Base-by-base conservation (phyloP, 805 yeast species). In the Teunomyces gatunensis region DNA sequence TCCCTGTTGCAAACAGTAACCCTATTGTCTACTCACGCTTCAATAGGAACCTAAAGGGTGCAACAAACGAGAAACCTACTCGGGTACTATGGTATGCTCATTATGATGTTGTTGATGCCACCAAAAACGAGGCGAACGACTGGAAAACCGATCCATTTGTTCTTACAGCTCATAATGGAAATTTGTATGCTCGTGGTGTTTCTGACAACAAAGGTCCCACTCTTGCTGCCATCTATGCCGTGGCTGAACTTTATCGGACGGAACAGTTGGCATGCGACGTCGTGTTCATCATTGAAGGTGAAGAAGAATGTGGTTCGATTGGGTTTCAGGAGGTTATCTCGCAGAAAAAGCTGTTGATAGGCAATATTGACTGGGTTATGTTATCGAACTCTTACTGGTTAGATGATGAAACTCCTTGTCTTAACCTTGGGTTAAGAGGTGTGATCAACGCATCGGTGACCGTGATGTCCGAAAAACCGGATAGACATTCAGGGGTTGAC, bases 201-300 rank as follows among this genome's bases (percentile, higher is more conserved):
- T 83, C 94, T 40, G 99, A 92, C 61, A 94, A 92, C 64, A 92
- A 92, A 63, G 99, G 99, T 0, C 99, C 99, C 0, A 70, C 87
- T 6, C 67, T 90, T 10, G 96, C 97, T 1, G 85, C 97, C 0
- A 77, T 92, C 2, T 90, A 83, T 66, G 89, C 96, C 0, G 96
- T 87, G 15, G 91, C 94, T 0, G 89, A 87, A 45, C 66, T 89
- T 11, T 69, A 69, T 46, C 78, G 78, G 25, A 65, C 69, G 9
- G 68, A 74, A 0, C 65, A 78, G 39, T 73, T 94, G 17, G 70
- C 73, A 5, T 76, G 84, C 40, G 96, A 92, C 62, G 84, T 92
- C 3, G 82, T 87, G 0, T 91, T 94, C 57, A 60, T 92, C 12
- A 75, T 92, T 42, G 99, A 92, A 67, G 99, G 99, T 39, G 97